Base-by-base conservation (phyloP, 139 green algal species). In the Diplosphaera chodatii region DNA sequence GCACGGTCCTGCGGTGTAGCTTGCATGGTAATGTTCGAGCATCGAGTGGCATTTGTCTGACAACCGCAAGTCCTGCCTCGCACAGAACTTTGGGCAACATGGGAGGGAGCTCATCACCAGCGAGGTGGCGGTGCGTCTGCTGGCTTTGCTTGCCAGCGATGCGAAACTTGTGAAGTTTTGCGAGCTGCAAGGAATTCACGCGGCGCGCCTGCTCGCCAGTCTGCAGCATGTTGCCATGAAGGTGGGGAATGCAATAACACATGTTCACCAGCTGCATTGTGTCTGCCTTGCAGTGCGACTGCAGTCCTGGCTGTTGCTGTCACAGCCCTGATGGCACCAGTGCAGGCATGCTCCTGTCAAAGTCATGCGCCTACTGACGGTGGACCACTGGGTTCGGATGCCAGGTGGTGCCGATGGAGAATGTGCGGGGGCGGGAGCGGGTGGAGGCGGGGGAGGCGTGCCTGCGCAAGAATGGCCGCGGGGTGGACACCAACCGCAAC, bases 401-500 rank as follows among this genome's bases (percentile, higher is more conserved):
- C n/a, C 78, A 94, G 85, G 88, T 98, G 15, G 32, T 98, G 29
- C 95, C 95, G 0, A 90, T 98, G 86, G 94, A 98, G 81, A 99
- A 99, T 70, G 76, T 76, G 23, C 68, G 78, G n/a, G 95, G 94
- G 0, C 82, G 94, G 4, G 81, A 80, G 33, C 64, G 78, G 4
- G 88, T 99, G 66, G 94, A 98, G 72, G 62, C 21, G 0, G 92
- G 91, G 5, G 40, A 84, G 48, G 70, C 96, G 28, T 99, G 95
- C 79, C 94, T 98, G 79, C 88, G 95, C 27, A 98, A 98, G 66
- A 99, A 99, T 75, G 95, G 95, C 6, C 83, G 94, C 1, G 95
- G 95, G 10, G 95, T 99, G 65, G 95, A 99, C 78, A 79, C 87
- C 69, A 99, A 99, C 79, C 83, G 95, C 40, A 99, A 99, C 82